Evolutionary conservation across 495 filamentous ascomycete genomes (phyloP).

Genomic region (Lineolata rhizophorae): DNA sequence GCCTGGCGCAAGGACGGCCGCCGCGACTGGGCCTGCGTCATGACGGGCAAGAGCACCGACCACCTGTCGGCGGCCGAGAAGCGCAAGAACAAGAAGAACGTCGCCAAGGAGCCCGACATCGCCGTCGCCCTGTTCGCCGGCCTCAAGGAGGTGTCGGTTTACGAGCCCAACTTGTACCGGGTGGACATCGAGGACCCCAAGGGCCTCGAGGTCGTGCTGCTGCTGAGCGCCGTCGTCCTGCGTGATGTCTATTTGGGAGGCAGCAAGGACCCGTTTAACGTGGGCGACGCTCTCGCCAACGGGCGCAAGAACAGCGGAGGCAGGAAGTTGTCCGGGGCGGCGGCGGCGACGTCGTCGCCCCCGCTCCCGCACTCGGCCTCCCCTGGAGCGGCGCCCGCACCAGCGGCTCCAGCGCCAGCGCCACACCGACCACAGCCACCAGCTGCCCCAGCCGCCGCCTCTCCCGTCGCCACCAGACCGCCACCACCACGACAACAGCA

Average conservation of each 20-base stretch:
- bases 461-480: no score
- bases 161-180: slow-evolving; percentile 74
- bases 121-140: slow-evolving; percentile 59
- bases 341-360: no score
- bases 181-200: slow-evolving; percentile 91
- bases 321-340: no score
- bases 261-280: slow-evolving; percentile 56
- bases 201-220: slow-evolving; percentile 68
- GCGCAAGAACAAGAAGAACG: slow-evolving; percentile 31
- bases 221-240: slow-evolving; percentile 69
- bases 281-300: slow-evolving; percentile 21
- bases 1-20: slow-evolving; percentile 84
- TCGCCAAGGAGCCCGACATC: slow-evolving; percentile 71
- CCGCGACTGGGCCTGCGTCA: slow-evolving; percentile 60
- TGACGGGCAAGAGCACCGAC: slow-evolving; percentile 51
- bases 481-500: slow-evolving; percentile 19
- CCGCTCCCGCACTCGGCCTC: no score
- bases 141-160: slow-evolving; percentile 56
- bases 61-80: slow-evolving; percentile 35
- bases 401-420: no score
- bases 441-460: no score
- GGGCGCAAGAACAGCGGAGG: slow-evolving; percentile 13
- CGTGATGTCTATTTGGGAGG: slow-evolving; percentile 61
- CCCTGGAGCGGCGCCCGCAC: no score
- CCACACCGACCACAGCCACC: no score